A percentile compares a stretch with the other conserved stretches of the same genome.
Conservation (phyloP, 1,139 yeast genomes). For the Saccharomycopsis hybrid region DNA sequence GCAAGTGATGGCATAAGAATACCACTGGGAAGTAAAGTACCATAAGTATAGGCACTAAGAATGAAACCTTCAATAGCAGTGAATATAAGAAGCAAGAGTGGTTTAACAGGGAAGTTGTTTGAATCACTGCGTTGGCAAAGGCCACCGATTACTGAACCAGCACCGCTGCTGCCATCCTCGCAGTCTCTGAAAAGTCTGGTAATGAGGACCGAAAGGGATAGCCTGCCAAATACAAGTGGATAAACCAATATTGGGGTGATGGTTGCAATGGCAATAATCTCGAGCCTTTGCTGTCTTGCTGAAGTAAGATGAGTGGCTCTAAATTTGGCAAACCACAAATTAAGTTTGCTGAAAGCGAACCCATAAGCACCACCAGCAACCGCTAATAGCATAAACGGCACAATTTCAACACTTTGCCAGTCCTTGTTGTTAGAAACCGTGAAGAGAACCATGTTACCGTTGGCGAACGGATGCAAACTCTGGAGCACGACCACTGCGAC, state of each 20-base stretch:
- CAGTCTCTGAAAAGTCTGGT: conserved; percentile 64
- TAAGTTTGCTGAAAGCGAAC: conserved; percentile 42
- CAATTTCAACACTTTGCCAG: conserved; percentile 64
- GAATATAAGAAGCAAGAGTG: conserved; percentile 33
- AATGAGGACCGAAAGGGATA: conserved; percentile 51
- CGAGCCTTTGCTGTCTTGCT: conserved; percentile 30
- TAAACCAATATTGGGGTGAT: conserved; percentile 51
- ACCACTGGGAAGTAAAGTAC: conserved; percentile 68
- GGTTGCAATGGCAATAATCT: conserved; percentile 42
- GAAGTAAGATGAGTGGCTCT: conserved; percentile 25
- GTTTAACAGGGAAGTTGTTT: conserved; percentile 26
- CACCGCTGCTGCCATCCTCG: conserved; percentile 24
- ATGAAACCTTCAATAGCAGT: conserved; percentile 50
- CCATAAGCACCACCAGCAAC: conserved; percentile 66
- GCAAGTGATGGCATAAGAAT: conserved; percentile 66
- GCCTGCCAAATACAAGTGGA: conserved; percentile 47
- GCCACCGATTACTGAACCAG: conserved; percentile 25
- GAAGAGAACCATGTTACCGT: conserved; percentile 53
- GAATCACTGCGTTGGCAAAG: conserved; percentile 27
- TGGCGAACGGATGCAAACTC: conserved; percentile 51
- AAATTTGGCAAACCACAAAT: conserved; percentile 37
- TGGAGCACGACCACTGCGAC: conserved; percentile 64
- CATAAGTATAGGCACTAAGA: conserved; percentile 57
- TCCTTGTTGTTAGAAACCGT: conserved; percentile 61
- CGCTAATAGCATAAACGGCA: conserved; percentile 67